These are phyloP conservation scores for Talaromyces sp. DNA, from an alignment of 2,329 filamentous ascomycete species.

Conservation along the genomic window DNA sequence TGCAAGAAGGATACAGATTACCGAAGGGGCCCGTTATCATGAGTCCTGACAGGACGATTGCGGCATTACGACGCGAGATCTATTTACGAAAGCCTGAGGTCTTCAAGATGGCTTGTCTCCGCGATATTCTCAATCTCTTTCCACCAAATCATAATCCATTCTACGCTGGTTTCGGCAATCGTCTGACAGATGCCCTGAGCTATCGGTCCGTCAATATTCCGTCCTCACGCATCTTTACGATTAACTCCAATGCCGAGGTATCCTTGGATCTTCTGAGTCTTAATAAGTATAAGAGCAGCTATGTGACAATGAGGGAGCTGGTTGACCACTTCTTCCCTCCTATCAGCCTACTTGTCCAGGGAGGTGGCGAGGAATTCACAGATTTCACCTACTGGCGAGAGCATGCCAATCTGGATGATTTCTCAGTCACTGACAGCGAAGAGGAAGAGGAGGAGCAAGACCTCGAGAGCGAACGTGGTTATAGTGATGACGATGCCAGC, in stretches of 20 bases:
- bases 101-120: constrained; percentile 98
- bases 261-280: constrained; percentile 82
- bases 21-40: constrained; percentile 91
- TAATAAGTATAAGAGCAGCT: constrained; percentile 93
- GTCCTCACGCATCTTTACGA: constrained; percentile 90
- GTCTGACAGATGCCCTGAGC: constrained; percentile 89
- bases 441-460: constrained; percentile 46
- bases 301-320: constrained; percentile 93
- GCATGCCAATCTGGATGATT: constrained; percentile 77
- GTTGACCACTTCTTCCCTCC: constrained; percentile 98
- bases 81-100: constrained; percentile 96
- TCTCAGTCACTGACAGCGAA: constrained; percentile 73
- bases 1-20: constrained; percentile 78
- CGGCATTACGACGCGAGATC: constrained; percentile 82
- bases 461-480: constrained; percentile 35
- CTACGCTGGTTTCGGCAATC: constrained; percentile 95
- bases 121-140: constrained; percentile 89
- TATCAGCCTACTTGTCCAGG: constrained; percentile 76
- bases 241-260: constrained; percentile 96
- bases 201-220: constrained; percentile 96
- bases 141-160: constrained; percentile 73
- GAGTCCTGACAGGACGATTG: constrained; percentile 90
- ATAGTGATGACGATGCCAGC: constrained; percentile 49
- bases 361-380: constrained; percentile 89
- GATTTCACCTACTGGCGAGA: constrained; percentile 98